Conservation (phyloP, 805 yeast species). For the Saturnispora bothae region DNA sequence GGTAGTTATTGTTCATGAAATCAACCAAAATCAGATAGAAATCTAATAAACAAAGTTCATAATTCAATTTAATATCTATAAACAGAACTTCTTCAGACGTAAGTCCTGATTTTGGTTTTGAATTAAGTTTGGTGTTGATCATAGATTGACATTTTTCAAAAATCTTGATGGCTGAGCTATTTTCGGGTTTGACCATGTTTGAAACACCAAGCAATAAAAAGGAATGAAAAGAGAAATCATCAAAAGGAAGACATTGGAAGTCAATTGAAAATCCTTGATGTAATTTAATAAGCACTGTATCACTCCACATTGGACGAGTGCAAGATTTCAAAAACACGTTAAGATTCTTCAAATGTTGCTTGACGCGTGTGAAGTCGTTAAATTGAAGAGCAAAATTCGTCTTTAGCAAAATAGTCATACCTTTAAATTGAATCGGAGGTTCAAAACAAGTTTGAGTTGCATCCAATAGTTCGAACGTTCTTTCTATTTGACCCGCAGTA, state of each 20-base stretch:
- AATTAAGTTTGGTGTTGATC: constrained; percentile 14
- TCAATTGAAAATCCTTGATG: constrained; percentile 17
- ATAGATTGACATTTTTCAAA: constrained; percentile 18
- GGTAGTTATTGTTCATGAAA: constrained; percentile 23
- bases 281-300: neutral
- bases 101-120: neutral
- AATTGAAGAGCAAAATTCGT: constrained; percentile 23
- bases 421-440: constrained; percentile 26
- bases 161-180: constrained; percentile 4
- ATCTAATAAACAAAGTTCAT: constrained; percentile 14
- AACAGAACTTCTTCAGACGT: neutral
- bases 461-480: constrained; percentile 16
- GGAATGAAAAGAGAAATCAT: constrained; percentile 32
- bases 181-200: constrained; percentile 27
- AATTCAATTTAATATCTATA: neutral
- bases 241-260: constrained; percentile 33
- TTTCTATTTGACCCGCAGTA: constrained; percentile 16
- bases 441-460: constrained; percentile 1
- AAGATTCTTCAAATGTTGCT: constrained; percentile 19
- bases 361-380: constrained; percentile 21
- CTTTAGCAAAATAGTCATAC: constrained; percentile 23
- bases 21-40: constrained; percentile 31
- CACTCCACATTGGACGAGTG: constrained; percentile 6
- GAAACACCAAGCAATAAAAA: constrained; percentile 35
- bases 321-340: constrained; percentile 17